Conservation (phyloP, 345 rosid species). For the Euphorbia pulcherrima region DNA sequence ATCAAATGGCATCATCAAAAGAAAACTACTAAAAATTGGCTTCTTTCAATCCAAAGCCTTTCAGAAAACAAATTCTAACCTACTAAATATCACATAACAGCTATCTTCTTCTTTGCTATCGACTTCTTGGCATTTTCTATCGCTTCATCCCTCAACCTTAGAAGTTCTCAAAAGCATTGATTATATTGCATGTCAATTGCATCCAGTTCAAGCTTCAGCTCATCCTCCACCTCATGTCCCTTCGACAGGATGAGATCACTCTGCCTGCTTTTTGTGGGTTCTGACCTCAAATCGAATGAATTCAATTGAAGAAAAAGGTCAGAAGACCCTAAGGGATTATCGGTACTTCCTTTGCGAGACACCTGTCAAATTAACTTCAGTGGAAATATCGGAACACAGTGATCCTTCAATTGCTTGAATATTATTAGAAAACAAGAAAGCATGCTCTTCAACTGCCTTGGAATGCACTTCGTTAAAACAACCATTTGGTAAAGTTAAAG, state of each 20-base stretch:
- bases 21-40: not conserved
- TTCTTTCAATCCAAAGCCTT: not conserved
- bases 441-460: constrained; percentile 22
- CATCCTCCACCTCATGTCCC: constrained; percentile 29
- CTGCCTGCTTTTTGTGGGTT: too few species aligned
- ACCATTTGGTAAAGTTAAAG: constrained; percentile 31
- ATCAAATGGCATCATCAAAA: not conserved
- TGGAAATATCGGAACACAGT: constrained; percentile 41
- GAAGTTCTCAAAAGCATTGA: constrained; percentile 53
- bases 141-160: constrained; percentile 64
- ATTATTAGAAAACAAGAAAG: constrained; percentile 17
- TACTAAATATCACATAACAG: constrained; percentile 18
- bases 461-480: constrained; percentile 19
- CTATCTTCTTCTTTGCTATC: constrained; percentile 45
- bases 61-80: not conserved
- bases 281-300: constrained; percentile 14
- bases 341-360: constrained; percentile 21
- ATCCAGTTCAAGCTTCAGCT: constrained; percentile 52
- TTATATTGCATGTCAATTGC: constrained; percentile 50
- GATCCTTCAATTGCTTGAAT: constrained; percentile 33
- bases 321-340: constrained; percentile 30
- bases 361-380: constrained; percentile 39
- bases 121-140: constrained; percentile 57
- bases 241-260: too few species aligned
- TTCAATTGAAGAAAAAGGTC: constrained; percentile 22